Evolutionary conservation across 352 stramenopile genomes (phyloP), one percentile per base, ranked within the genome.

Genomic region (Pythium dissimile): DNA sequence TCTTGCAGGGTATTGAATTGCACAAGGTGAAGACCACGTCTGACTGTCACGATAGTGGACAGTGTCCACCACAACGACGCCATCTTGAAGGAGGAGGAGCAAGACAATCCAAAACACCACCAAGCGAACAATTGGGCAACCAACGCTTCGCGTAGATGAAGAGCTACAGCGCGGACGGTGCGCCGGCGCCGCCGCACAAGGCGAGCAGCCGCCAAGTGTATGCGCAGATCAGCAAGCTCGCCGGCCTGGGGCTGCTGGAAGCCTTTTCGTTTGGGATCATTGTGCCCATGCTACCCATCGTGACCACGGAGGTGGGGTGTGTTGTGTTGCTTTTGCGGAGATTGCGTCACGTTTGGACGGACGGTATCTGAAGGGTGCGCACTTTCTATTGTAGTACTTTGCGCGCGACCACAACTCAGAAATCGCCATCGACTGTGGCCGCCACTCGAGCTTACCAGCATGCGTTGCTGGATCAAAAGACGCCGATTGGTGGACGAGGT

Each of bases 331-430:
- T 23, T n/a, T n/a, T n/a, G n/a, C n/a, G n/a, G n/a, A n/a, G n/a
- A n/a, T n/a, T n/a, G n/a, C n/a, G n/a, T n/a, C n/a, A n/a, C n/a
- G n/a, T n/a, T n/a, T n/a, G n/a, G n/a, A n/a, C n/a, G n/a, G n/a
- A n/a, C n/a, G n/a, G n/a, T n/a, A n/a, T n/a, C n/a, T n/a, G n/a
- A n/a, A n/a, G n/a, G n/a, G n/a, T n/a, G n/a, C n/a, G n/a, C n/a
- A n/a, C n/a, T n/a, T n/a, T n/a, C n/a, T 4, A 12, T 12, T 45
- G 1, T 64, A 92, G 80, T 93, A 91, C 53, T 93, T 93, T 76
- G 83, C 80, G 27, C 64, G 75, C 44, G 50, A 85, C 27, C 64
- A 81, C 32, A 80, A 63, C 10, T 32, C 72, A 41, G 79, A 72
- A 5, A 47, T 48, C 9, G 46, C 70, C 0, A 88, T 89, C 55